Evolutionary conservation across 2,329 filamentous ascomycete genomes (phyloP), one percentile per base, ranked within the genome.

Genomic region (Colletotrichum simmondsii): DNA sequence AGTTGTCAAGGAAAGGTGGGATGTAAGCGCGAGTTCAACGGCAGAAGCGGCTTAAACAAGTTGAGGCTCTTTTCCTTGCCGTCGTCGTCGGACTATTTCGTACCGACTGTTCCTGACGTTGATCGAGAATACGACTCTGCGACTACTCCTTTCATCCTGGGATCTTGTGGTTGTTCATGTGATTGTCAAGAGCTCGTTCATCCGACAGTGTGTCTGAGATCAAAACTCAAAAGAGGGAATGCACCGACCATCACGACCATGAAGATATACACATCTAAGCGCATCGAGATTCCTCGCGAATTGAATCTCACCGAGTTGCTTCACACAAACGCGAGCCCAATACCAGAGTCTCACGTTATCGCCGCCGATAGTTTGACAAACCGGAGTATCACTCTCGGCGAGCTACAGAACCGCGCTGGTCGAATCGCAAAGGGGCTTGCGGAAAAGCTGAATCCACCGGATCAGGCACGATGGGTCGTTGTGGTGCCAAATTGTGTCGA

Each of bases 401-500:
- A 84, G 71, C 79, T 87, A 5, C 80, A 84, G 11, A 79, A 81
- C 32, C 80, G 80, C 11, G 82, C 85, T 3, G 84, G 84, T 1
- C 78, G 81, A 30, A 78, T 86, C 24, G 84, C 84, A 22, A 79
- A 82, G 35, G 84, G 85, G 1, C 75, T 86, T 16, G 74, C 78
- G 16, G 74, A 78, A 24, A 77, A 75, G 5, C 77, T 83, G 28
- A 73, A 74, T 2, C 83, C 82, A 5, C 64, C 69, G 28, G 81
- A 84, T 60, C 82, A 83, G 59, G 78, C 81, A 7, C 79, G 81
- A 68, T 85, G 83, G 83, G 83, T 80, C 1, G 77, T 86, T n/a
- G 79, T 85, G 6, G 75, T 86, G 6, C 85, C 85, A 5, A 86
- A 86, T 74, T 84, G 82, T 54, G 83, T 85, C 35, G 84, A 86